Percentiles rank a stretch among this genome's conserved stretches.
Conservation (phyloP, 768 basidiomycete genomes). For the Heimioporus sp. region DNA sequence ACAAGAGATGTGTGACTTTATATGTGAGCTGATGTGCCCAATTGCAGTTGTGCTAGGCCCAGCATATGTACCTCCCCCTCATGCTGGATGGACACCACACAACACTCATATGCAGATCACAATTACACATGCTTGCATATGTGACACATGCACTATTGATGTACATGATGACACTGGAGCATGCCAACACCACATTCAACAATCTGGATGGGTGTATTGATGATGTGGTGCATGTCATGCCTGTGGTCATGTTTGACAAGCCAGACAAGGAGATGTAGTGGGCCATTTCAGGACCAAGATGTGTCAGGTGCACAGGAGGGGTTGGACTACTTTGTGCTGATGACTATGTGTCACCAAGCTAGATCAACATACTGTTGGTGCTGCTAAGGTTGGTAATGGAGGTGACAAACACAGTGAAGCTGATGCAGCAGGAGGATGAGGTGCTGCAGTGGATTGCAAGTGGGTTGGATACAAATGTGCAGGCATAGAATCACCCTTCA, state of each 20-base stretch:
- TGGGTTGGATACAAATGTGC: conserved; percentile 81
- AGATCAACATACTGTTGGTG: conserved; percentile 70
- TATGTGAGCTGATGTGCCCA: conserved; percentile 77
- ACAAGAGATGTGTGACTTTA: conserved; percentile 87
- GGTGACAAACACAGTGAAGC: conserved; percentile 76
- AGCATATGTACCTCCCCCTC: conserved; percentile 64
- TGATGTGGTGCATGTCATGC: conserved; percentile 76
- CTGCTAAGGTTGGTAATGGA: conserved; percentile 85
- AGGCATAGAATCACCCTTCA: conserved; percentile 30
- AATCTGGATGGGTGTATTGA: conserved; percentile 77
- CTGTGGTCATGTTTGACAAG: conserved; percentile 91
- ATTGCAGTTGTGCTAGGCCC: conserved; percentile 75
- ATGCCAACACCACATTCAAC: conserved; percentile 48
- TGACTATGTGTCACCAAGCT: conserved; percentile 79
- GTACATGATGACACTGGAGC: conserved; percentile 67
- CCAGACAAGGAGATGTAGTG: conserved; percentile 85
- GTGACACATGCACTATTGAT: conserved; percentile 78
- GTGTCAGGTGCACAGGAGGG: conserved; percentile 84
- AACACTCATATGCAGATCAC: conserved; percentile 89
- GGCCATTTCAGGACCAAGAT: conserved; percentile 95
- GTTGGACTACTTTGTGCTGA: conserved; percentile 79
- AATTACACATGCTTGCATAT: conserved; percentile 89
- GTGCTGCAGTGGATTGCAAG: conserved; percentile 77
- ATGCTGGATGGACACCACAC: too few relatives aligned
- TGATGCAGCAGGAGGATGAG: conserved; percentile 85